Percentiles rank a stretch among this genome's conserved stretches.
These are phyloP conservation scores for Hypoxylon sp. DNA, from an alignment of 2,329 filamentous ascomycete genomes.

Conservation along the genomic window DNA sequence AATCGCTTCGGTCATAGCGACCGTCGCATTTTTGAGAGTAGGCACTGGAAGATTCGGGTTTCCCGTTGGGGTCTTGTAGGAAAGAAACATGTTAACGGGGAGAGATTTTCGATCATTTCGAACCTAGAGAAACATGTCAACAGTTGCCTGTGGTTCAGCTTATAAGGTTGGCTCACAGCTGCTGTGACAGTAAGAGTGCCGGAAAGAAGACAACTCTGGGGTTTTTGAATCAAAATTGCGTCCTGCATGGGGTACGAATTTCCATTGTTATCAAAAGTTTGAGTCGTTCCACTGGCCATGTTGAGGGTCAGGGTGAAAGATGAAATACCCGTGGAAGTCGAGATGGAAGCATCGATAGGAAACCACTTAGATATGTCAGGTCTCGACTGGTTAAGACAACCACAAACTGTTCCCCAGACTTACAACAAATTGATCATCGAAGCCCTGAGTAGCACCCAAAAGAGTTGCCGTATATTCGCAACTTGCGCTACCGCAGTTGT, in stretches of 20 bases:
- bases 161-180: slow-evolving; percentile 52
- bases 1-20: slow-evolving; percentile 60
- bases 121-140: slow-evolving; percentile 51
- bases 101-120: slow-evolving; percentile 63
- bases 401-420: slow-evolving; percentile 37
- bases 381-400: neutral
- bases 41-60: slow-evolving; percentile 62
- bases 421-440: slow-evolving; percentile 73
- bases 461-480: slow-evolving; percentile 64
- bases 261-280: slow-evolving; percentile 71
- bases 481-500: slow-evolving; percentile 59
- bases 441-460: slow-evolving; percentile 67
- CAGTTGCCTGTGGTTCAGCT: neutral
- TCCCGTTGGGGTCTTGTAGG: slow-evolving; percentile 59
- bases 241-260: slow-evolving; percentile 69
- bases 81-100: slow-evolving; percentile 60
- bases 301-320: slow-evolving; percentile 71
- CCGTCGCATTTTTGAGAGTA: slow-evolving; percentile 56
- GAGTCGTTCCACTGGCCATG: slow-evolving; percentile 62
- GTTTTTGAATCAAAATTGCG: slow-evolving; percentile 67
- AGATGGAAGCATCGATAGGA: slow-evolving; percentile 65
- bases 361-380: slow-evolving; percentile 54
- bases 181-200: slow-evolving; percentile 63
- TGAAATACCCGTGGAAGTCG: slow-evolving; percentile 72
- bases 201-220: slow-evolving; percentile 69